Evolutionary conservation across 768 basidiomycete species (phyloP), one percentile per base, ranked within the genome.

Genomic region (Tricholomella constricta): DNA sequence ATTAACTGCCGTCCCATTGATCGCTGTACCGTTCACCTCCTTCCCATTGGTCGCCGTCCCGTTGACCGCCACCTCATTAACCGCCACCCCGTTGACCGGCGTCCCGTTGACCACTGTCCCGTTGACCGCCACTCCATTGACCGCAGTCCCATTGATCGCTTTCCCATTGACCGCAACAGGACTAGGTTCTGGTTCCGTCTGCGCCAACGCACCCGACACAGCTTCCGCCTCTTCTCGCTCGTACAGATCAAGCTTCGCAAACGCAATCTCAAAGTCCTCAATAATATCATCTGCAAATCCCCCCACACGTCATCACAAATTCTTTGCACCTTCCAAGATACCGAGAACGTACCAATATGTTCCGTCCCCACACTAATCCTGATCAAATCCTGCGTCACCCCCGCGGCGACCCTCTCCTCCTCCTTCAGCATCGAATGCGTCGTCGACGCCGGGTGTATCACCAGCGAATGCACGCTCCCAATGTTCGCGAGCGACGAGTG

Each of bases 371-470:
- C 57, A 62, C 74, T 27, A 53, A 86, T 81, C 36, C 84, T 74
- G 42, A 86, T 81, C 36, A 84, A 67, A 61, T 86, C 84, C 0
- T 77, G 74, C 3, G 81, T 78, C 5, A 84, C 82, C 1, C 84
- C 85, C 6, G 78, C 69, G 10, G 73, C 69, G 6, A 69, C 43
- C 52, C 77, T 76, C 61, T 86, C 86, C 51, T 77, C 74, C 17
- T 61, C 63, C 1, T 67, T 70, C 26, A 86, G 65, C 65, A 85
- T 84, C 38, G 78, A 72, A 59, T 86, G 85, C 3, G 85, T 86
- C 38, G 85, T 85, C n/a, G 76, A 73, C 12, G 79, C 80, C 0
- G 85, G 84, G 48, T 83, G 80, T 29, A 86, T 83, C n/a, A 82
- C 80, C 5, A 86, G 70, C 10, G 79, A 83, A 66, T 85, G 84